phyloP scores from a whole-genome alignment of 2,329 filamentous ascomycete genomes.

The Cryphonectria carpinicola region DNA sequence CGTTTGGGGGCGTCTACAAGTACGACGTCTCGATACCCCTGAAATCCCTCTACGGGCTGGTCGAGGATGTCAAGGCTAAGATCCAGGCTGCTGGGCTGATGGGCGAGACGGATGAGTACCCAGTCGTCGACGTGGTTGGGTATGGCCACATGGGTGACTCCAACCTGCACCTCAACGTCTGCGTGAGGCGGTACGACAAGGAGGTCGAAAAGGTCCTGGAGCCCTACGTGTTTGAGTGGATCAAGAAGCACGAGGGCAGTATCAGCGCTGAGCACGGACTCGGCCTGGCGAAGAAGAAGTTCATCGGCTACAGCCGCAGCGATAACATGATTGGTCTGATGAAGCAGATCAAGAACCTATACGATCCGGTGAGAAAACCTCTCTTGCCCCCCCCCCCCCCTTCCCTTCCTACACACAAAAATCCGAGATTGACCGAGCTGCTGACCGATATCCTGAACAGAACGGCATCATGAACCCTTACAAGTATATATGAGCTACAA shows the following conservation, averaged over 20 bases:
- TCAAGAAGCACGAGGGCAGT: slow-evolving; percentile 82
- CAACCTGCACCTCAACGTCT: slow-evolving; percentile 92
- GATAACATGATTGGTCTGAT: slow-evolving; percentile 87
- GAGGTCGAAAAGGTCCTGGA: slow-evolving; percentile 85
- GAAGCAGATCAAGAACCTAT: slow-evolving; percentile 92
- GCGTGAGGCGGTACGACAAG: slow-evolving; percentile 81
- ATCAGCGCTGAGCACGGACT: slow-evolving; percentile 97
- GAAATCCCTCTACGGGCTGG: slow-evolving; percentile 81
- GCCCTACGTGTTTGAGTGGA: slow-evolving; percentile 98
- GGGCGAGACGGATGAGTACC: slow-evolving; percentile 73
- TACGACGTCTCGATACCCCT: slow-evolving; percentile 97
- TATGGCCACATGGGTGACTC: slow-evolving; percentile 99
- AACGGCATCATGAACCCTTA: slow-evolving; percentile 99
- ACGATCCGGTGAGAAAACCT: slow-evolving; percentile 77
- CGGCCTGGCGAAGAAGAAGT: slow-evolving; percentile 93
- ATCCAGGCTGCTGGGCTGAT: slow-evolving; percentile 76
- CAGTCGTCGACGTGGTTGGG: slow-evolving; percentile 87
- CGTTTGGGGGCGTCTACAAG: slow-evolving; percentile 96
- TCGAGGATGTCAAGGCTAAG: slow-evolving; percentile 79
- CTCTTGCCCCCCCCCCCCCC: background rate
- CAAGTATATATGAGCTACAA: slow-evolving; percentile 74
- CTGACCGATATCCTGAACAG: slow-evolving; percentile 47
- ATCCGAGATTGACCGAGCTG: background rate
- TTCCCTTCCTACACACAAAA: background rate
- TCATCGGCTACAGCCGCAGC: slow-evolving; percentile 88